These are phyloP conservation scores for Cyclostephanos tholiformis DNA, from an alignment of 108 stramenopile species.

Conservation along the genomic window DNA sequence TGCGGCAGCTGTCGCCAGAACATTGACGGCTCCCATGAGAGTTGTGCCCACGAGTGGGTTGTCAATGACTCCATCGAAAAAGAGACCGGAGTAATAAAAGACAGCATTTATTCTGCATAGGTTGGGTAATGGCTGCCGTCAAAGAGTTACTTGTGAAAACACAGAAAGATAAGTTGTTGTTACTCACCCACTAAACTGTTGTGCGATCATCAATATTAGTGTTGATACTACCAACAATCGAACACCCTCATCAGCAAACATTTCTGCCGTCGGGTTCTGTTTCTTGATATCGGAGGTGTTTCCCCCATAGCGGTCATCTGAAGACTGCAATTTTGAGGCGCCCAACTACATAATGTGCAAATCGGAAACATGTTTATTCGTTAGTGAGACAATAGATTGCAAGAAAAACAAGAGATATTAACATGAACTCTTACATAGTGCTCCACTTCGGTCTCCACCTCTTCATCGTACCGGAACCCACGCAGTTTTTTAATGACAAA, in stretches of 20 bases:
- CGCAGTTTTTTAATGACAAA: constrained; percentile 92
- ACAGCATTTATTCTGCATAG: constrained; percentile 91
- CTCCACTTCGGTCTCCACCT: constrained; percentile 92
- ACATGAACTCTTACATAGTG: constrained; percentile 81
- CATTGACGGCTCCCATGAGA: constrained; percentile 92
- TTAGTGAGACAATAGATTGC: not conserved
- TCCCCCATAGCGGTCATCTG: constrained; percentile 10
- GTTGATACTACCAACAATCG: constrained; percentile 74
- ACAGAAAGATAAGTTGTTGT: not conserved
- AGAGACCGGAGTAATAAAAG: constrained; percentile 97
- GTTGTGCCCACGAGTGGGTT: constrained; percentile 92
- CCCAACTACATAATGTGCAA: constrained; percentile 12
- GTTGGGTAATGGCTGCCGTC: not conserved
- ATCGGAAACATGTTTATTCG: not conserved
- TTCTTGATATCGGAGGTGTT: constrained; percentile 3
- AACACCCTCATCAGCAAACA: constrained; percentile 75
- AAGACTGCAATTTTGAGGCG: constrained; percentile 32
- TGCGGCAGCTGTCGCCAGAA: constrained; percentile 92
- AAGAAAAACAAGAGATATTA: constrained; percentile 40
- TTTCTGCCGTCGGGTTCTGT: constrained; percentile 55
- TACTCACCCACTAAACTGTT: constrained; percentile 89
- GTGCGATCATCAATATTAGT: constrained; percentile 85
- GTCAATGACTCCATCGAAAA: constrained; percentile 93
- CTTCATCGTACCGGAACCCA: constrained; percentile 89
- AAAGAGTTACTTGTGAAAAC: not conserved